These are phyloP conservation scores for Circinella minor DNA, from an alignment of 371 early-diverging fungal genomes.

Conservation along the genomic window DNA sequence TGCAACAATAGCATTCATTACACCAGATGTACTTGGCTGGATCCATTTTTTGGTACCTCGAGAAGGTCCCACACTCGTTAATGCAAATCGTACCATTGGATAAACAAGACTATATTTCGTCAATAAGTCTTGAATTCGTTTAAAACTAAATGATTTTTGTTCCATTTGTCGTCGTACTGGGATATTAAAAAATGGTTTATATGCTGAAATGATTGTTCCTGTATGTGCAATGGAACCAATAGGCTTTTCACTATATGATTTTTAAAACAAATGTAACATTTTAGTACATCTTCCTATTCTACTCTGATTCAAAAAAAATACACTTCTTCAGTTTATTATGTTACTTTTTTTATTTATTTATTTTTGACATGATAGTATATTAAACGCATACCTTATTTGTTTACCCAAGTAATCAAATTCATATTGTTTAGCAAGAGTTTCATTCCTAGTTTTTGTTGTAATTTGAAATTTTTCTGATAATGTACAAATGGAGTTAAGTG, in stretches of 20 bases:
- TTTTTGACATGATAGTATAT: not conserved
- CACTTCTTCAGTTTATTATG: not conserved
- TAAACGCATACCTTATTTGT: conserved; percentile 30
- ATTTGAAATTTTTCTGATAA: conserved; percentile 35
- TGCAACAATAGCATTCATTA: conserved; percentile 20
- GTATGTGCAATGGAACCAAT: conserved; percentile 15
- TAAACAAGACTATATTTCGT: conserved; percentile 34
- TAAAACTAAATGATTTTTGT: not conserved
- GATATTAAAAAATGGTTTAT: conserved; percentile 42
- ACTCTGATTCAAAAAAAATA: not conserved
- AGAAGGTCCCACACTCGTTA: conserved; percentile 14
- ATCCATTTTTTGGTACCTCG: conserved; percentile 24
- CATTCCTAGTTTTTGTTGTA: conserved; percentile 39
- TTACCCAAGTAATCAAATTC: conserved; percentile 34
- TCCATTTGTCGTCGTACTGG: conserved; percentile 53
- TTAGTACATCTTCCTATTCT: no score
- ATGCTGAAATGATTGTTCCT: conserved; percentile 43
- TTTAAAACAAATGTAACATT: no score
- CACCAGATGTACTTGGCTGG: conserved; percentile 27
- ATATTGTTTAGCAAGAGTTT: conserved; percentile 38
- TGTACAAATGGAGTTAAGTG: conserved; percentile 59
- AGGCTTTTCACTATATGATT: conserved; percentile 15
- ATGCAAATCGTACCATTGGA: conserved; percentile 39
- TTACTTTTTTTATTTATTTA: no score
- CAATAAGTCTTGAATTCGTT: conserved; percentile 32